Evolutionary conservation across 352 stramenopile genomes (phyloP).

Genomic region (Lagenidium giganteum): DNA sequence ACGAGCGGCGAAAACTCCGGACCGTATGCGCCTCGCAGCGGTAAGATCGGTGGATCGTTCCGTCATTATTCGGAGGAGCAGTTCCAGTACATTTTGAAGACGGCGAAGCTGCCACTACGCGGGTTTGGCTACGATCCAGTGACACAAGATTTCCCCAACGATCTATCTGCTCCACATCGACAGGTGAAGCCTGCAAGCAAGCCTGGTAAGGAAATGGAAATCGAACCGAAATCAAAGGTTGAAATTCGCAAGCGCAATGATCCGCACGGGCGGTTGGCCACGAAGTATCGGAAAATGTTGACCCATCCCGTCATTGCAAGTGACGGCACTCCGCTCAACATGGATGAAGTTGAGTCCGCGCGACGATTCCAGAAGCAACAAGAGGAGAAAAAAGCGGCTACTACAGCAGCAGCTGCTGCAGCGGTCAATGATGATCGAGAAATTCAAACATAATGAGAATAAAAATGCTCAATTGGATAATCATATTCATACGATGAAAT

Average conservation of each 20-base stretch:
- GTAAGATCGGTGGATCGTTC: constrained; percentile 84
- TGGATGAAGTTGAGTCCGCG: constrained; percentile 71
- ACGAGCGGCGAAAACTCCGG: constrained; percentile 55
- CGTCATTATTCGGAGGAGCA: constrained; percentile 78
- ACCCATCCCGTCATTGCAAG: constrained; percentile 72
- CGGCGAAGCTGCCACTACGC: constrained; percentile 65
- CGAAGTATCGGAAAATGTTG: constrained; percentile 73
- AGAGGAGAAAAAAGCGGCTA: constrained; percentile 13
- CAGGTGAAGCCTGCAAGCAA: too few species aligned
- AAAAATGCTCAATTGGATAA: constrained; percentile 1
- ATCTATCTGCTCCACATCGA: constrained; percentile 65
- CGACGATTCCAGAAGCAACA: constrained; percentile 46
- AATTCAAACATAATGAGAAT: neutral
- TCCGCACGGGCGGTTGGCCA: constrained; percentile 69
- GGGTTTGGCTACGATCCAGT: constrained; percentile 84
- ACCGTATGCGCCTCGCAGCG: constrained; percentile 78
- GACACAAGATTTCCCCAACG: constrained; percentile 70
- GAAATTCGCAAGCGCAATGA: constrained; percentile 82
- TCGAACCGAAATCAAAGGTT: constrained; percentile 37
- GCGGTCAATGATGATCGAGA: constrained; percentile 1
- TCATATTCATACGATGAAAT: too few species aligned
- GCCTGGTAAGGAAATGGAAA: constrained; percentile 66
- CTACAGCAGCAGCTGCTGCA: constrained; percentile 6
- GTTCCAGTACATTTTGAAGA: constrained; percentile 79
- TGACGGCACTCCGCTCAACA: constrained; percentile 77